phyloP scores from a whole-genome alignment of 1,284 basidiomycete genomes.

The Moesziomyces aphidis region DNA sequence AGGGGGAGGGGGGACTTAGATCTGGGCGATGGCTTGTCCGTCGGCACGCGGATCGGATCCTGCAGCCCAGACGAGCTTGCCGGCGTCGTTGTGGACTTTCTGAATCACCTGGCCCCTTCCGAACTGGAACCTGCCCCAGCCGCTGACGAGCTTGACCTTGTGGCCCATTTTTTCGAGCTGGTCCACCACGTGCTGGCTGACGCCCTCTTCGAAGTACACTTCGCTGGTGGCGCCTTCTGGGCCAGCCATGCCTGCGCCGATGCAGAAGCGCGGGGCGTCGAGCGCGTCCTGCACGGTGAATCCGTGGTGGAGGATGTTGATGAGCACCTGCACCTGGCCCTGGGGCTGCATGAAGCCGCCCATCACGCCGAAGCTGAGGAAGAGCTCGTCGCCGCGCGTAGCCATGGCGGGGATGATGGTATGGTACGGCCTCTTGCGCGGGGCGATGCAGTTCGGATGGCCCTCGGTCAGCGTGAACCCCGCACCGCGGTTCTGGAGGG shows the following conservation, averaged over 20 bases:
- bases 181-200: slow-evolving; percentile 72
- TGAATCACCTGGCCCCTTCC: slow-evolving; percentile 80
- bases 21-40: slow-evolving; percentile 87
- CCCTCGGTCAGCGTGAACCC: slow-evolving; percentile 82
- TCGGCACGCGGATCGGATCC: slow-evolving; percentile 68
- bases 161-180: slow-evolving; percentile 82
- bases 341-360: slow-evolving; percentile 90
- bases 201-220: slow-evolving; percentile 88
- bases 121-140: slow-evolving; percentile 77
- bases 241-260: slow-evolving; percentile 83
- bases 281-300: slow-evolving; percentile 75
- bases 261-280: slow-evolving; percentile 95
- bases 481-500: slow-evolving; percentile 90
- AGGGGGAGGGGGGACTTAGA: slow-evolving; percentile 70
- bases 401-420: slow-evolving; percentile 95
- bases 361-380: slow-evolving; percentile 92
- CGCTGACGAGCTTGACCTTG: slow-evolving; percentile 75
- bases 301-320: slow-evolving; percentile 85
- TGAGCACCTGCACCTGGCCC: slow-evolving; percentile 92
- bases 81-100: slow-evolving; percentile 18
- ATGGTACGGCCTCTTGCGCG: slow-evolving; percentile 89
- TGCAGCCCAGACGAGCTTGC: slow-evolving; percentile 48
- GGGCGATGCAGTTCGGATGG: slow-evolving; percentile 79
- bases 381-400: slow-evolving; percentile 82
- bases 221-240: slow-evolving; percentile 77